Percentiles rank a stretch among this genome's conserved stretches.
Evolutionary conservation across 2,329 filamentous ascomycete species (phyloP).

Genomic region (Colletotrichum theobromicola): DNA sequence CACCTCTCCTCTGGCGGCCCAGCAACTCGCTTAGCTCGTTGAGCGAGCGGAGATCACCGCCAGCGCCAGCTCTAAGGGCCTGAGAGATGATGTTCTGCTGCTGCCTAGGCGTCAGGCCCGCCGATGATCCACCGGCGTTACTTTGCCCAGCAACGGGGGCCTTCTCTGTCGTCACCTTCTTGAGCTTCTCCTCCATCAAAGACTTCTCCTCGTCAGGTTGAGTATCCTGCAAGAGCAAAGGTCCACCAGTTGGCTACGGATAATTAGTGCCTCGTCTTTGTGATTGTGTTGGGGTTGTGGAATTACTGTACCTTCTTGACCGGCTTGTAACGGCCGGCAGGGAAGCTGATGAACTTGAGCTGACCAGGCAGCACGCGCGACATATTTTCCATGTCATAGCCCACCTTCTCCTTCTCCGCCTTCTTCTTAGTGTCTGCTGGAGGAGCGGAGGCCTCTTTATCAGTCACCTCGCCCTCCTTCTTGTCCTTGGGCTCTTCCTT

Average conservation of each 20-base stretch:
- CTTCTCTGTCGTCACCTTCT: constrained; percentile 73
- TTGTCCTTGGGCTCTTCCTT: constrained; percentile 67
- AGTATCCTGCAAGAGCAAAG: constrained; percentile 88
- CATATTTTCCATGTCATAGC: constrained; percentile 97
- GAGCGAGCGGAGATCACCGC: constrained; percentile 36
- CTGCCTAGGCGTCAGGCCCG: constrained; percentile 31
- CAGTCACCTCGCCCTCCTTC: constrained; percentile 50
- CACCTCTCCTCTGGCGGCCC: constrained; percentile 26
- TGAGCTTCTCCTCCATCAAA: constrained; percentile 89
- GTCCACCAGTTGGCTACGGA: constrained; percentile 84
- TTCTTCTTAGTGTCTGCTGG: constrained; percentile 78
- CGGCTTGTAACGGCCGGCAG: constrained; percentile 87
- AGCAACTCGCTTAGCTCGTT: constrained; percentile 51
- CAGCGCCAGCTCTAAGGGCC: constrained; percentile 25
- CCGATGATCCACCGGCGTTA: constrained; percentile 34
- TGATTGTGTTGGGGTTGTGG: neutral
- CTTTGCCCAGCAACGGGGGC: constrained; percentile 58
- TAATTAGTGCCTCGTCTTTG: constrained; percentile 48
- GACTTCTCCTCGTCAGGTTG: constrained; percentile 79
- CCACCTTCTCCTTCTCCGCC: constrained; percentile 92
- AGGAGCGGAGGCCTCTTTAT: constrained; percentile 59
- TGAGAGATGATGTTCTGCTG: constrained; percentile 32
- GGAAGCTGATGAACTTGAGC: constrained; percentile 95
- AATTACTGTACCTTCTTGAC: constrained; percentile 74
- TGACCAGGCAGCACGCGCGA: constrained; percentile 90